Percentiles rank a stretch among this genome's conserved stretches.
These are phyloP conservation scores for Arthroderma sp. DNA, from an alignment of 2,329 filamentous ascomycete species.

Conservation along the genomic window DNA sequence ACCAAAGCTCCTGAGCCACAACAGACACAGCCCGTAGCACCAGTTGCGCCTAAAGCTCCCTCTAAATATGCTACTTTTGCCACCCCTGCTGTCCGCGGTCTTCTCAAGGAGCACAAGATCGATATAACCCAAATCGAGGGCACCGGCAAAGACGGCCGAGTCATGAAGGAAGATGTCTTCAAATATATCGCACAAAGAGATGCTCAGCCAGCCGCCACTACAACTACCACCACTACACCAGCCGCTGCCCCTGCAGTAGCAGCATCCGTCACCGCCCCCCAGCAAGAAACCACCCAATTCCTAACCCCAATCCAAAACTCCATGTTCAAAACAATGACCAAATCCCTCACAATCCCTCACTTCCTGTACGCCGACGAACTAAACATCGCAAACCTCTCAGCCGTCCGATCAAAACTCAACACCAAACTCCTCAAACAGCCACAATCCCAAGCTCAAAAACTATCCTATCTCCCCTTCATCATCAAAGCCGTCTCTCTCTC, in stretches of 20 bases:
- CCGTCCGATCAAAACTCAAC: constrained; percentile 54
- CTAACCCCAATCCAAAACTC: constrained; percentile 70
- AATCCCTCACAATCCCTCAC: constrained; percentile 79
- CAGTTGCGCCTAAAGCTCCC: constrained; percentile 9
- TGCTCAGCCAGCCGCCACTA: constrained; percentile 15
- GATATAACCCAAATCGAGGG: constrained; percentile 67
- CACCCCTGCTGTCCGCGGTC: constrained; percentile 81
- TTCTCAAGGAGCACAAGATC: constrained; percentile 66
- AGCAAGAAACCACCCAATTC: constrained; percentile 54
- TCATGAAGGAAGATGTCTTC: constrained; percentile 84
- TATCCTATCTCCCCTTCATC: constrained; percentile 88
- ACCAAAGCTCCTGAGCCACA: not conserved
- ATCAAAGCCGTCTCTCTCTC: constrained; percentile 88
- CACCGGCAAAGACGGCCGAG: constrained; percentile 79
- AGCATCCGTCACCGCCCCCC: constrained; percentile 20
- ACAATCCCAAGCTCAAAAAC: constrained; percentile 41
- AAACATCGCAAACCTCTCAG: constrained; percentile 61
- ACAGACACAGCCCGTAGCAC: constrained; percentile 5
- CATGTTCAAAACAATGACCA: constrained; percentile 98
- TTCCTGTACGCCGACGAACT: constrained; percentile 90
- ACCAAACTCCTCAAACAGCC: constrained; percentile 40
- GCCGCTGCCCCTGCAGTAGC: constrained; percentile 18
- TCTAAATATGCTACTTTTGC: constrained; percentile 59
- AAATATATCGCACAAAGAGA: constrained; percentile 49
- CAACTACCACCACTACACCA: constrained; percentile 15